Evolutionary conservation across 2,329 filamentous ascomycete genomes (phyloP).

Genomic region (Fusarium coicis): DNA sequence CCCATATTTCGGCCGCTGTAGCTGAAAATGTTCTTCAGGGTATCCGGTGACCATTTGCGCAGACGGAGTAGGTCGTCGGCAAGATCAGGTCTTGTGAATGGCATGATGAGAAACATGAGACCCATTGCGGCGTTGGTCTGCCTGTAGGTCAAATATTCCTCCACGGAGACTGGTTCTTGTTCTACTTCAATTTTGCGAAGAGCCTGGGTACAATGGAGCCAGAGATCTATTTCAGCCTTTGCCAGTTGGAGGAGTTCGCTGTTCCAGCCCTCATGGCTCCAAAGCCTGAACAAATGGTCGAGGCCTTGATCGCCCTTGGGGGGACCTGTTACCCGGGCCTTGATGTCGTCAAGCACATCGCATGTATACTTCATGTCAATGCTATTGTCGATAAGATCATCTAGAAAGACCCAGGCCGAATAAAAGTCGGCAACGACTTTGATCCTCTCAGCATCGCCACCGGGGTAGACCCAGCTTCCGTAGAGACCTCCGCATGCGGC

Average conservation of each 20-base stretch:
- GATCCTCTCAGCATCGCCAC: background rate
- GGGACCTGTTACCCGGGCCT: background rate
- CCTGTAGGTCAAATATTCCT: background rate
- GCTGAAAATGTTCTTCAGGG: background rate
- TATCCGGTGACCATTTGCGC: background rate
- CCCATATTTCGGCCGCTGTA: background rate
- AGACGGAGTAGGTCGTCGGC: background rate
- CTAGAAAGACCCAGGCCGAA: background rate
- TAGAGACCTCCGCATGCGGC: conserved; percentile 2
- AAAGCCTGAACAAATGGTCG: background rate
- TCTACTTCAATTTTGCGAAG: background rate
- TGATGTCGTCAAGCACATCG: background rate
- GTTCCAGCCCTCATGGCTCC: background rate
- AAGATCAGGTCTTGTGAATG: background rate
- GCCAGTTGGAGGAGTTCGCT: background rate
- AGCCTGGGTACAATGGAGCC: background rate
- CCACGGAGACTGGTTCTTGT: background rate
- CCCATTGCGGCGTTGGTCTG: background rate
- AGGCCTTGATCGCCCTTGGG: background rate
- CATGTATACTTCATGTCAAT: background rate
- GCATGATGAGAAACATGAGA: background rate
- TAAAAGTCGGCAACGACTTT: background rate
- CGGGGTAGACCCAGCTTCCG: background rate
- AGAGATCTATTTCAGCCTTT: background rate
- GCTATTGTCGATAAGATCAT: background rate